Percentiles rank a stretch among this genome's conserved stretches.
Evolutionary conservation across 2,329 filamentous ascomycete genomes (phyloP).

Genomic region (Laburnicola sp.): DNA sequence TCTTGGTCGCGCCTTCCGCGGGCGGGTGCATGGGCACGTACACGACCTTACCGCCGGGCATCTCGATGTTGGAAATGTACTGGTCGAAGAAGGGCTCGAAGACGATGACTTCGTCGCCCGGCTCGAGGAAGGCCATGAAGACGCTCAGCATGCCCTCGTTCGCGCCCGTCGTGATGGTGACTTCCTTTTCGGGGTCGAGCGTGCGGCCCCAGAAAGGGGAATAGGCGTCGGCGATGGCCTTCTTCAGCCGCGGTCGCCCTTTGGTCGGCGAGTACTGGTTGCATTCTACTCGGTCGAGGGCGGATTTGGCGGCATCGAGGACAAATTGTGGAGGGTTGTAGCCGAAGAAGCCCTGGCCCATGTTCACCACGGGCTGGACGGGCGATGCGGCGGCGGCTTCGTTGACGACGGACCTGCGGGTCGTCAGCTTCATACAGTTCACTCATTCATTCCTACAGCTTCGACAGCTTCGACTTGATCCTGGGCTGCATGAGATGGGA

Average conservation of each 20-base stretch:
- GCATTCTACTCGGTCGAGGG: slow-evolving; percentile 88
- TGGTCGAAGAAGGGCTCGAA: slow-evolving; percentile 99
- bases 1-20: slow-evolving; percentile 73
- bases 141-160: slow-evolving; percentile 94
- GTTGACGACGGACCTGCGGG: slow-evolving; percentile 65
- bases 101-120: slow-evolving; percentile 93
- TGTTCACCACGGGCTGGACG: slow-evolving; percentile 68
- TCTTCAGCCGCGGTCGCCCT: slow-evolving; percentile 85
- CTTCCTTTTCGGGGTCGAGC: slow-evolving; percentile 86
- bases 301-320: slow-evolving; percentile 85
- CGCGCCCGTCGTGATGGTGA: slow-evolving; percentile 90
- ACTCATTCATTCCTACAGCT: too few relatives aligned
- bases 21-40: slow-evolving; percentile 96
- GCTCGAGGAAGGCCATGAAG: slow-evolving; percentile 96
- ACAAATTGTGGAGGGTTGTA: slow-evolving; percentile 95
- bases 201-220: slow-evolving; percentile 81
- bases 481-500: too few relatives aligned
- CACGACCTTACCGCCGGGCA: slow-evolving; percentile 92
- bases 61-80: slow-evolving; percentile 98
- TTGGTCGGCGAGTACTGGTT: slow-evolving; percentile 98
- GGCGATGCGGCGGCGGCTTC: slow-evolving; percentile 67
- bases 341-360: slow-evolving; percentile 79
- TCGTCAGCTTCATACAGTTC: too few relatives aligned
- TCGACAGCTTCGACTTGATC: too few relatives aligned
- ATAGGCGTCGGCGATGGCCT: slow-evolving; percentile 92